Evolutionary conservation across 1,284 basidiomycete species (phyloP).

Genomic region (Quambalaria eucalypti): DNA sequence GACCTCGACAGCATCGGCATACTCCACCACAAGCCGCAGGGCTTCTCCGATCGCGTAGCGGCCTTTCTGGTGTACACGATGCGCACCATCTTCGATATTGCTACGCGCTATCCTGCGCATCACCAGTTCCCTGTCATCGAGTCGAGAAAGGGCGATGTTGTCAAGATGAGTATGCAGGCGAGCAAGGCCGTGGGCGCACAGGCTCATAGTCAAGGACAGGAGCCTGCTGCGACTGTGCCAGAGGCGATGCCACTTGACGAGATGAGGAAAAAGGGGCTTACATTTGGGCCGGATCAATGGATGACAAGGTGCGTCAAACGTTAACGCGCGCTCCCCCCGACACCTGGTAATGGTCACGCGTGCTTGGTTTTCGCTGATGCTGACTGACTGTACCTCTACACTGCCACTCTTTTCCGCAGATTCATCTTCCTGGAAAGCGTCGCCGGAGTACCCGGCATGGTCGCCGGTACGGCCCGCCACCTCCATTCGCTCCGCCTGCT

Average conservation of each 20-base stretch:
- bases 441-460: conserved; percentile 80
- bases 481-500: conserved; percentile 33
- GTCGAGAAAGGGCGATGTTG: conserved; percentile 13
- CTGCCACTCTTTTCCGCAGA: conserved; percentile 3
- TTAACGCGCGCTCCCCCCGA: not conserved
- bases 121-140: conserved; percentile 23
- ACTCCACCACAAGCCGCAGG: conserved; percentile 61
- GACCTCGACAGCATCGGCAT: conserved; percentile 75
- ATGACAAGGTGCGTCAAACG: conserved; percentile 7
- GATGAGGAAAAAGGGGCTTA: conserved; percentile 25
- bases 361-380: no score
- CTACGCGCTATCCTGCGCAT: conserved; percentile 26
- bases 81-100: conserved; percentile 25
- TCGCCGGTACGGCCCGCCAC: conserved; percentile 76
- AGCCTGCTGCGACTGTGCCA: not conserved
- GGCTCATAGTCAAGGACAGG: not conserved
- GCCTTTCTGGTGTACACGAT: conserved; percentile 34
- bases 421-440: conserved; percentile 53
- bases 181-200: not conserved
- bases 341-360: no score
- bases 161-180: conserved; percentile 9
- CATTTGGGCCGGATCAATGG: conserved; percentile 34
- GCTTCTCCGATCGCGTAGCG: conserved; percentile 65
- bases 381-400: not conserved
- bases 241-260: conserved; percentile 25